Evolutionary conservation across 352 stramenopile species (phyloP).

Genomic region (Phytophthora pinifolia): DNA sequence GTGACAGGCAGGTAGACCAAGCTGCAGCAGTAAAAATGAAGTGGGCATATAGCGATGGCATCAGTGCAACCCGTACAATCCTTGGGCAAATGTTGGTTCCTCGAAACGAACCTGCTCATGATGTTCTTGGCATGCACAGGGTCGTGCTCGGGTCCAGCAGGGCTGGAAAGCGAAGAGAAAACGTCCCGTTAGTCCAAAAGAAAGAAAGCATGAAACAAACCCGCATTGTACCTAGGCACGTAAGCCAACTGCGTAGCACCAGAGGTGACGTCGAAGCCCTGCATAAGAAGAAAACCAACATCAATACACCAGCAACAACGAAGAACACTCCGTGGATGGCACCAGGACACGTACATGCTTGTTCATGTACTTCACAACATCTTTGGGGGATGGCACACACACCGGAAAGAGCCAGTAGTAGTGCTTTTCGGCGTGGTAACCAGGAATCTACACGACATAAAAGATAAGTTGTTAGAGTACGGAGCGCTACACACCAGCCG

Average conservation of each 20-base stretch:
- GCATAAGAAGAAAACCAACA: not conserved
- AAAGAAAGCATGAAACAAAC: not conserved
- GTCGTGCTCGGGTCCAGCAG: conserved; percentile 49
- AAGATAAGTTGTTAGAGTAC: not conserved
- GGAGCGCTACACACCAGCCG: too few relatives aligned
- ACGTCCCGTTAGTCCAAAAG: not conserved
- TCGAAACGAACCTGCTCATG: conserved; percentile 59
- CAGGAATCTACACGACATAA: conserved; percentile 49
- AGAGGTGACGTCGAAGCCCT: conserved; percentile 84
- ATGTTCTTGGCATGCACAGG: conserved; percentile 65
- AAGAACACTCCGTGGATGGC: not conserved
- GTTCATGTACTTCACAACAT: conserved; percentile 74
- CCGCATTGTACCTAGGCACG: conserved; percentile 52
- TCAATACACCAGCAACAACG: conserved; percentile 1
- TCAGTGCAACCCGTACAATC: conserved; percentile 6
- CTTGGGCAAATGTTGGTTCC: not conserved
- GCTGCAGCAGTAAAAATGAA: conserved; percentile 25
- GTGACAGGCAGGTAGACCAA: conserved; percentile 82
- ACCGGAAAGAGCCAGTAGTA: conserved; percentile 87
- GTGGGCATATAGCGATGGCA: not conserved
- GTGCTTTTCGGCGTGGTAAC: conserved; percentile 54
- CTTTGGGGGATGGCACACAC: conserved; percentile 52
- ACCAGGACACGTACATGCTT: conserved; percentile 40
- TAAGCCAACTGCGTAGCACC: conserved; percentile 73
- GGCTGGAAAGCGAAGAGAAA: conserved; percentile 23